These are phyloP conservation scores for Leishmania major DNA, from an alignment of 208 protist genomes.

Conservation along the genomic window DNA sequence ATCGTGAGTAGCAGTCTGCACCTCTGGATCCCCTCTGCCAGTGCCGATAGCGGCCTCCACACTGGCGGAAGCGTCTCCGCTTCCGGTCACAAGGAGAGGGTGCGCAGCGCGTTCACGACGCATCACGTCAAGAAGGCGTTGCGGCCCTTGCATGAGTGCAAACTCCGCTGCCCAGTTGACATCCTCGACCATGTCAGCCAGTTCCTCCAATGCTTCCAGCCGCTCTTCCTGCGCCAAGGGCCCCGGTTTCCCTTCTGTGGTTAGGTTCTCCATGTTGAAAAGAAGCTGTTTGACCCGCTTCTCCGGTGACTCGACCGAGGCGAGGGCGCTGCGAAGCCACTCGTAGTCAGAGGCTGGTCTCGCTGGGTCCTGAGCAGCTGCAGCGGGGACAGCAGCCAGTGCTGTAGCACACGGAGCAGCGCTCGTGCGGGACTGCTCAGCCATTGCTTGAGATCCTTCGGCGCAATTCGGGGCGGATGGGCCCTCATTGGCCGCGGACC, in stretches of 20 bases:
- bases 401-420: background rate
- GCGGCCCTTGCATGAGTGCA: conserved; percentile 69
- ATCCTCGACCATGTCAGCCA: conserved; percentile 89
- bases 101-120: conserved; percentile 6
- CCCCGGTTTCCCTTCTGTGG: background rate
- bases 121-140: conserved; percentile 44
- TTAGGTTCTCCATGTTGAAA: conserved; percentile 24
- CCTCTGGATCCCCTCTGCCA: background rate
- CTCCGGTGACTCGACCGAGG: conserved; percentile 77
- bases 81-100: background rate
- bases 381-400: background rate
- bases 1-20: background rate
- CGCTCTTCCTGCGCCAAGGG: conserved; percentile 19
- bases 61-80: background rate
- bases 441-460: background rate
- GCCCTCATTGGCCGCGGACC: no score
- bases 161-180: conserved; percentile 90
- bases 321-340: conserved; percentile 74
- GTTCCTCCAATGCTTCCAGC: conserved; percentile 59
- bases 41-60: background rate
- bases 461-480: background rate
- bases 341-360: conserved; percentile 46
- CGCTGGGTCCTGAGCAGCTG: conserved; percentile 1
- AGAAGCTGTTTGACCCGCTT: conserved; percentile 52
- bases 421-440: background rate